Evolutionary conservation across 768 basidiomycete genomes (phyloP), one percentile per base, ranked within the genome.

Genomic region (Xerocomellus chrysenteron): DNA sequence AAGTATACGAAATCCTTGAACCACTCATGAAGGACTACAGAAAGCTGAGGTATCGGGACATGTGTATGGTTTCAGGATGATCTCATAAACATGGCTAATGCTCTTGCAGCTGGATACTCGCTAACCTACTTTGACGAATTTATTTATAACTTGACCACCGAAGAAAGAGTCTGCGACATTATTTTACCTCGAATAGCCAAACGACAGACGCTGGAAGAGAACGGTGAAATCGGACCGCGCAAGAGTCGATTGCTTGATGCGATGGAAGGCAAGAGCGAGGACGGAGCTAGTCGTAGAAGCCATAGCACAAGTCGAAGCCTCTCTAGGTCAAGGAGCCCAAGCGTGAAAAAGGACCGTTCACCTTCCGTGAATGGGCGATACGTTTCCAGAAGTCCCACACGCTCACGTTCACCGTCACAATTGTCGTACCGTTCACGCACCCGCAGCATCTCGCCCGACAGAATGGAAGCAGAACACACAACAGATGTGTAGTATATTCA

Each of bases 131-230:
- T 98, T 65, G 97, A 98, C 71, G 92, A 97, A 71, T 98, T 92
- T 68, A 80, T 94, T 41, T 86, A 98, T 71, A 77, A 83, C 43
- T 79, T 98, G 11, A 75, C 98, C 33, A 84, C 80, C 5, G 88
- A 96, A 68, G 97, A 98, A 58, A 82, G 94, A 55, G 95, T 94
- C 6, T 98, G 96, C 73, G 97, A 98, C 74, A 91, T 93, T 65
- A 98, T 98, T 65, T 75, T 99, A 44, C 97, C 97, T 16, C 86
- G 97, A 47, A 73, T 98, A 58, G 83, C 85, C 10, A 94, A 90
- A 75, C 83, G 97, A 21, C 82, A 85, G 50, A 85, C 91, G 3
- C 76, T 98, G 26, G 97, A 98, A 76, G 96, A 99, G 68, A 91
- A 86, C 19, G 89, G 91, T 42, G 94, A 98, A 9, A 80, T 99